Evolutionary conservation across 164 flowering plant species (phyloP).

Genomic region (Chloranthus sessilifolius): DNA sequence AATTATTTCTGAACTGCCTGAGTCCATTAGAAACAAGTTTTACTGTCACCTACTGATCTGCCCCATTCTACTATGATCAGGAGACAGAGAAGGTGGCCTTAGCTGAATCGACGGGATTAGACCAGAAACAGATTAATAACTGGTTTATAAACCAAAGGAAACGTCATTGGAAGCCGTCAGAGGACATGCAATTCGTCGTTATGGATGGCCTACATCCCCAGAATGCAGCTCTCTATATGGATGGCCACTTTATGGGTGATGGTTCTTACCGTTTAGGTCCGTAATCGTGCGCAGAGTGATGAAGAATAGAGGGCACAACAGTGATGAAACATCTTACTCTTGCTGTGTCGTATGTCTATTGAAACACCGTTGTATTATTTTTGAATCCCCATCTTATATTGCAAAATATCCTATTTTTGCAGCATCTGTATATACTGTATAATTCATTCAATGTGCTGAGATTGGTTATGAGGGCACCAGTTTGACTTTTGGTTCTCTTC

Average conservation of each 20-base stretch:
- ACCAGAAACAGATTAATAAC: conserved; percentile 93
- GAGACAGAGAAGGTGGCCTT: conserved; percentile 92
- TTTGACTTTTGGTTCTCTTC: too few relatives aligned
- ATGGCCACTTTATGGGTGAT: conserved; percentile 76
- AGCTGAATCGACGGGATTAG: conserved; percentile 95
- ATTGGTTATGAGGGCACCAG: too few relatives aligned
- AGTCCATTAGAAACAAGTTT: too few relatives aligned
- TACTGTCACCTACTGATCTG: too few relatives aligned
- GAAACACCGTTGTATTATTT: not conserved
- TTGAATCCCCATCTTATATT: not conserved
- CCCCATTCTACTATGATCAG: too few relatives aligned
- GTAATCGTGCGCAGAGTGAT: conserved; percentile 9
- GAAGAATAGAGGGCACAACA: not conserved
- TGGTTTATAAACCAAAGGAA: conserved; percentile 98
- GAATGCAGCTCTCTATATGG: conserved; percentile 67
- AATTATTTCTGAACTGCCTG: too few relatives aligned
- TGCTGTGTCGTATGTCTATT: conserved; percentile 1
- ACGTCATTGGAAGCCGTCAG: conserved; percentile 98
- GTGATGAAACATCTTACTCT: not conserved
- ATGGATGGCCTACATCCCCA: conserved; percentile 93
- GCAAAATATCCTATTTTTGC: not conserved
- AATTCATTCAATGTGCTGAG: conserved; percentile 1
- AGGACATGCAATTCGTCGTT: conserved; percentile 93
- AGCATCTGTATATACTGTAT: conserved; percentile 3
- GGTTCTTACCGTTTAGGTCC: conserved; percentile 67